Base-by-base conservation (phyloP, 495 filamentous ascomycete genomes). In the Pyronema omphalodes region DNA sequence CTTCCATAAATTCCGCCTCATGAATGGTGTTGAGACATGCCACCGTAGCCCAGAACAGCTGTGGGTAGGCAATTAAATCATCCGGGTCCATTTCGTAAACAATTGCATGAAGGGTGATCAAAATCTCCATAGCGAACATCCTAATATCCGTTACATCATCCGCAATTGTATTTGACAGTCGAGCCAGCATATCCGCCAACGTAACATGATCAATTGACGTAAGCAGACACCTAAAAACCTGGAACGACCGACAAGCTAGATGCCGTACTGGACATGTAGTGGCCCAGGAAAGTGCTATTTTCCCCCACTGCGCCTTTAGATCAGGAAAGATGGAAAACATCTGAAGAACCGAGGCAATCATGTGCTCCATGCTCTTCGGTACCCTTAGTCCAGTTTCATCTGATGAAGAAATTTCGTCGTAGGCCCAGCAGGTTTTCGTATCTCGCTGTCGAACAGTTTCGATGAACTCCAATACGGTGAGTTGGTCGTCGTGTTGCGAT, bases 241-340 rank as follows among this genome's bases (percentile, higher is more conserved):
- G 93, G 67, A 99, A 94, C 6, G 93, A 96, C 43, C 91, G 78
- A 63, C 91, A 99, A 1, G 91, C 91, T 37, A 96, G 71, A 70
- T 99, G 91, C 34, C 86, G 75, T n/a, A 96, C 93, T 0, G 91
- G 85, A 63, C 93, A 99, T 6, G 86, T 91, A 0, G 91, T 94
- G 33, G 93, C 91, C 91, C 91, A 99, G 51, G 80, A 83, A 55
- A 99, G 71, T 0, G 88, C 85, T 53, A 89, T 74, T 61, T 84
- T 86, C 18, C 81, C 84, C 88, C 89, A 95, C 39, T 87, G 75
- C 40, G 93, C 86, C 54, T 86, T 82, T 53, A 96, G 79, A 6
- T 83, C 79, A n/a, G 88, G 86, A 66, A 86, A 89, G 2, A 80
- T 79, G 49, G 81, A 78, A 66, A 99, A 95, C 44, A 88, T 83